A percentile compares a stretch with the other conserved stretches of the same genome.
Conservation (phyloP, 441 rosid species). For the Pelargonium fulgidum region DNA sequence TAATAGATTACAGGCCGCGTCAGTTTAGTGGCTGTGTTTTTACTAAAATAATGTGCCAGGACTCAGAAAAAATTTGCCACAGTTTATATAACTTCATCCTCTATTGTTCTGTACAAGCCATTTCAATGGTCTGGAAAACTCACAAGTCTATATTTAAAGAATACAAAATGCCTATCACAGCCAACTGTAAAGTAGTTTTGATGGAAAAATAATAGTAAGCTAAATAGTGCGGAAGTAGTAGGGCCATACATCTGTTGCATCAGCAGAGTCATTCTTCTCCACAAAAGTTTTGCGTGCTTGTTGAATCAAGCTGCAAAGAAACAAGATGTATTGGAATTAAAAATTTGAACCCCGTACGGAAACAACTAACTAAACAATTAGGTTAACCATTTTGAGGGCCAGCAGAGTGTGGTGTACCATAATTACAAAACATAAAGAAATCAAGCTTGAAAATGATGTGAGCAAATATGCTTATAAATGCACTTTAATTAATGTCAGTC, state of each 20-base stretch:
- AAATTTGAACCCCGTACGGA: constrained; percentile 19
- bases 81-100: constrained; percentile 10
- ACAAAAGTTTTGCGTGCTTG: constrained; percentile 42
- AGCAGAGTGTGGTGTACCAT: background rate
- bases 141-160: background rate
- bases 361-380: background rate
- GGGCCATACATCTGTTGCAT: constrained; percentile 45
- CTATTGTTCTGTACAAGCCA: background rate
- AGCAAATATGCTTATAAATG: constrained; percentile 1
- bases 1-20: background rate
- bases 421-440: background rate
- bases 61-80: background rate
- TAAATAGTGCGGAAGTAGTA: constrained; percentile 16
- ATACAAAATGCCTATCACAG: background rate
- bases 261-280: constrained; percentile 43
- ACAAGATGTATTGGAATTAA: constrained; percentile 17
- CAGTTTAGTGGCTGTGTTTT: background rate
- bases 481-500: background rate
- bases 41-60: background rate
- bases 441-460: background rate
- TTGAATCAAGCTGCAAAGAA: constrained; percentile 49
- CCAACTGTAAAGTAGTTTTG: background rate
- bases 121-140: background rate
- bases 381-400: background rate
- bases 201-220: constrained; percentile 15